phyloP scores from a whole-genome alignment of 2,329 filamentous ascomycete species.

The Exserohilum rostratum region DNA sequence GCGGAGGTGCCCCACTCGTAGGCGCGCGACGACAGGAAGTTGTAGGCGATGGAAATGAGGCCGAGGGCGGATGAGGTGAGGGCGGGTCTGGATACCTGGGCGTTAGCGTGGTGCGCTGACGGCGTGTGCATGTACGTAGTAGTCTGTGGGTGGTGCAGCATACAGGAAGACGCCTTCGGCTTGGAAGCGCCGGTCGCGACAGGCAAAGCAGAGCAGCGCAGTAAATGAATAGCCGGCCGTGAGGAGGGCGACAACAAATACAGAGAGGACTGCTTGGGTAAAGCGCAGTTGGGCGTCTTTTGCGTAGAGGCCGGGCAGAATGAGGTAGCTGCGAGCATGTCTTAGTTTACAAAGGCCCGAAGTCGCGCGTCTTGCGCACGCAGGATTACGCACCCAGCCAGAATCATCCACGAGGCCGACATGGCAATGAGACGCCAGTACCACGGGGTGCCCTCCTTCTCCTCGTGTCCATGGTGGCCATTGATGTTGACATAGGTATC shows the following conservation, averaged over 20 bases:
- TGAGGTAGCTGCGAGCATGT: conserved; percentile 51
- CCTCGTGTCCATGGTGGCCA: conserved; percentile 25
- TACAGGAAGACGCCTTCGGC: conserved; percentile 57
- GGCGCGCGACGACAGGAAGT: conserved; percentile 51
- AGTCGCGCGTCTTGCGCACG: no score
- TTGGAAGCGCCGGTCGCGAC: conserved; percentile 54
- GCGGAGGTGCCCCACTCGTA: conserved; percentile 54
- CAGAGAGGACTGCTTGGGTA: conserved; percentile 49
- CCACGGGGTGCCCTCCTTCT: conserved; percentile 47
- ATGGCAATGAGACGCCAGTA: conserved; percentile 56
- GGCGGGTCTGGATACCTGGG: conserved; percentile 39
- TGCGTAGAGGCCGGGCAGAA: conserved; percentile 56
- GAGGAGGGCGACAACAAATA: conserved; percentile 56
- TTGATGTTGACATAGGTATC: conserved; percentile 40
- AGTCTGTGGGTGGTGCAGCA: conserved; percentile 6
- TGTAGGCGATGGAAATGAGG: conserved; percentile 56
- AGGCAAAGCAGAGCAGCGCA: conserved; percentile 55
- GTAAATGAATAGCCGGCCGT: conserved; percentile 57
- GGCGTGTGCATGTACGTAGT: neutral
- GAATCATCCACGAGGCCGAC: conserved; percentile 54
- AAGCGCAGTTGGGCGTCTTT: conserved; percentile 48
- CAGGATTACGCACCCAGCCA: conserved; percentile 51
- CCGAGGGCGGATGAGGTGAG: conserved; percentile 55
- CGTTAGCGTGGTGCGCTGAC: conserved; percentile 28
- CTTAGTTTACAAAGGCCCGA: neutral